These are phyloP conservation scores for Gossypium laxum DNA, from an alignment of 441 rosid species.

Conservation along the genomic window DNA sequence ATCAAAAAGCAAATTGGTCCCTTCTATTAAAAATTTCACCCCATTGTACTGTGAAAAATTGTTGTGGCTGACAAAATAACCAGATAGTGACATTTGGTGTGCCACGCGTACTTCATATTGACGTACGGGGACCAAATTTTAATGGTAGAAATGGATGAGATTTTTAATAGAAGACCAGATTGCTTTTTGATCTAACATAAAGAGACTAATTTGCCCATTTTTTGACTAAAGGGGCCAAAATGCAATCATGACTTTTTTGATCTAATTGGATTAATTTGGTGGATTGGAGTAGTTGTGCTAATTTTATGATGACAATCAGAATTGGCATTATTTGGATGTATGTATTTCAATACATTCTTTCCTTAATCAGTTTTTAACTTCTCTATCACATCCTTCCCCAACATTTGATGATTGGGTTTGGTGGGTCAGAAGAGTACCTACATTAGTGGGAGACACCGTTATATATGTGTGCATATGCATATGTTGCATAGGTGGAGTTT, in stretches of 20 bases:
- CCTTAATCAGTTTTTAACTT: background rate
- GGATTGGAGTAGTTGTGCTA: background rate
- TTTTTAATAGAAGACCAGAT: too few relatives aligned
- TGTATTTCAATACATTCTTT: background rate
- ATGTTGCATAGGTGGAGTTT: background rate
- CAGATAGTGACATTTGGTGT: too few relatives aligned
- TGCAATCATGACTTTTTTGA: background rate
- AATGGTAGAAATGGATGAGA: too few relatives aligned
- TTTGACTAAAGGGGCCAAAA: too few relatives aligned
- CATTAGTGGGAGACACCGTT: background rate
- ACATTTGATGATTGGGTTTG: background rate
- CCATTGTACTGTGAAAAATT: too few relatives aligned
- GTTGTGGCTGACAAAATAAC: too few relatives aligned
- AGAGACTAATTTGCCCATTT: too few relatives aligned
- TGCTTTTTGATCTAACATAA: too few relatives aligned
- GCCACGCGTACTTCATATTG: too few relatives aligned
- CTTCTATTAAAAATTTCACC: too few relatives aligned
- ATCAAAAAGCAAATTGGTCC: too few relatives aligned
- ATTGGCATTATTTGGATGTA: background rate
- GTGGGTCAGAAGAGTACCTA: background rate
- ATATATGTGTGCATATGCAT: background rate
- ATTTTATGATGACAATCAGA: conserved; percentile 2
- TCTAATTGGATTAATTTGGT: background rate
- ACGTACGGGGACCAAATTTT: too few relatives aligned
- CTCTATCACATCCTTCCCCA: background rate